Conservation (phyloP, 2,329 filamentous ascomycete genomes). For the Hymenoscyphus infarciens region DNA sequence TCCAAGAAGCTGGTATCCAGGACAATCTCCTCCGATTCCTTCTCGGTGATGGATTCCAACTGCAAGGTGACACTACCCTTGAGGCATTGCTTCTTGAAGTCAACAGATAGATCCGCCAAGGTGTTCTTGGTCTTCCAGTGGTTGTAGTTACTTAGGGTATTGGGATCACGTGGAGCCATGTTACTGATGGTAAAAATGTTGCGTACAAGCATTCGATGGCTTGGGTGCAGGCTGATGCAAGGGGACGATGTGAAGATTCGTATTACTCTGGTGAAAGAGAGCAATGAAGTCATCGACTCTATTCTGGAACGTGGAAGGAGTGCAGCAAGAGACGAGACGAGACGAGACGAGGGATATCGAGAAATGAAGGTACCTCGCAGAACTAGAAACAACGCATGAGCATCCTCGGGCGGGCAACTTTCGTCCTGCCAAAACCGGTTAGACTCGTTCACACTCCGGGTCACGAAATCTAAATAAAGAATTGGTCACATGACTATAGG, state of each 20-base stretch:
- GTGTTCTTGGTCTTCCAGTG: constrained; percentile 84
- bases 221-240: constrained; percentile 14
- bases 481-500: too few species aligned
- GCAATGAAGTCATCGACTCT: constrained; percentile 24
- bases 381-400: neutral
- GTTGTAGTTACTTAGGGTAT: constrained; percentile 88
- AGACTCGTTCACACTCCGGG: neutral
- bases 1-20: constrained; percentile 85
- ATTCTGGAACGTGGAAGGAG: neutral
- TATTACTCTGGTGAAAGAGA: constrained; percentile 19
- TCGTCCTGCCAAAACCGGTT: neutral
- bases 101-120: constrained; percentile 73
- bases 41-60: constrained; percentile 73
- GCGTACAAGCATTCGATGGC: constrained; percentile 18
- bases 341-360: neutral
- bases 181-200: constrained; percentile 27
- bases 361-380: neutral
- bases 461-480: neutral
- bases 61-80: constrained; percentile 73
- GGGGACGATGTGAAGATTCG: constrained; percentile 17
- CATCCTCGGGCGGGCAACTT: neutral
- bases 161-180: constrained; percentile 64
- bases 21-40: constrained; percentile 70
- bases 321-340: neutral
- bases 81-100: constrained; percentile 77